These are phyloP conservation scores for Tricholoma terreum DNA, from an alignment of 768 basidiomycete genomes.

Conservation along the genomic window DNA sequence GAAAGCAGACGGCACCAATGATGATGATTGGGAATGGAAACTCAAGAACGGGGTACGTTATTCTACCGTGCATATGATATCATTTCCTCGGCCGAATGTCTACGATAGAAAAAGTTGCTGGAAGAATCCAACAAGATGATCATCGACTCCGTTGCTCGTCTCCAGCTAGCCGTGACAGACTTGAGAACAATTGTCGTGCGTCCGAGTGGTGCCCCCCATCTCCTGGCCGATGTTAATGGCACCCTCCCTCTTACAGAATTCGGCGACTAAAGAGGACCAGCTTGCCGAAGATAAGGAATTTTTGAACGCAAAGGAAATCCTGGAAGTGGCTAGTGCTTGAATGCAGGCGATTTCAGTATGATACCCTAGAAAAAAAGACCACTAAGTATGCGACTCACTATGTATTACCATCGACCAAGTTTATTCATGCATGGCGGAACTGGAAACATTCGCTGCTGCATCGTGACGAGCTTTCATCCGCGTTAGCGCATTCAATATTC, in stretches of 20 bases:
- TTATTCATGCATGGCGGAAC: conserved; percentile 23
- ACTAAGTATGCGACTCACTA: not conserved
- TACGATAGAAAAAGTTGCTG: conserved; percentile 55
- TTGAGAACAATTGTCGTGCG: conserved; percentile 68
- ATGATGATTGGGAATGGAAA: conserved; percentile 52
- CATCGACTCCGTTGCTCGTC: conserved; percentile 55
- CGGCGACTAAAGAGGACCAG: conserved; percentile 41
- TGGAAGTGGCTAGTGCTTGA: conserved; percentile 53
- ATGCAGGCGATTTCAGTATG: not conserved
- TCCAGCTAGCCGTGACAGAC: conserved; percentile 62
- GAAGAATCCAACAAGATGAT: conserved; percentile 86
- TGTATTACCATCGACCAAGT: conserved; percentile 4
- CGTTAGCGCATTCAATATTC: conserved; percentile 64
- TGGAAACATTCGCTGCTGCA: conserved; percentile 18
- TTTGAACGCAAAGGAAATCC: conserved; percentile 53
- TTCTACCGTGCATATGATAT: not conserved
- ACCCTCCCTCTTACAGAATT: conserved; percentile 29
- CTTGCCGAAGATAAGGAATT: conserved; percentile 44
- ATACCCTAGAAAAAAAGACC: not conserved
- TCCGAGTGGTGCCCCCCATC: conserved; percentile 20
- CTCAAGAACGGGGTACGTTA: conserved; percentile 67
- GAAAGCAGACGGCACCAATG: conserved; percentile 54
- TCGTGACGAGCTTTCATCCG: conserved; percentile 51
- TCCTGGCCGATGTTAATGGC: conserved; percentile 5
- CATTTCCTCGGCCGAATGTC: conserved; percentile 11